These are phyloP conservation scores for Wallacemonas sp. DNA, from an alignment of 208 protist genomes.

Conservation along the genomic window DNA sequence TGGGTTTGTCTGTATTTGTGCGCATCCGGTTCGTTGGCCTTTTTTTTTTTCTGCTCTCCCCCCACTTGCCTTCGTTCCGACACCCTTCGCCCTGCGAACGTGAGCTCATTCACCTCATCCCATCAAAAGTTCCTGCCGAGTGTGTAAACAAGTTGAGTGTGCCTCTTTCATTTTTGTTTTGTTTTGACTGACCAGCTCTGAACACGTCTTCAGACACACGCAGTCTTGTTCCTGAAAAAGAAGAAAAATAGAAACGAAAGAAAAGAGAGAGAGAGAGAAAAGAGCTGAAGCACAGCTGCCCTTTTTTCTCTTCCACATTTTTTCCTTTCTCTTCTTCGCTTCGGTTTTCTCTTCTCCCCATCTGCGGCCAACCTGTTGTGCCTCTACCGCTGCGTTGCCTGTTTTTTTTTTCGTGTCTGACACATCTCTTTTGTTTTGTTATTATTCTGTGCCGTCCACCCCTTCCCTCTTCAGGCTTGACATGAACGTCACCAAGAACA, in stretches of 20 bases:
- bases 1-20: neutral
- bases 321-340: conserved; percentile 1
- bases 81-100: too few species aligned
- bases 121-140: too few species aligned
- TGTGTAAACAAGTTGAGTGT: too few species aligned
- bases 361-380: too few species aligned
- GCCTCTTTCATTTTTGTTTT: too few species aligned
- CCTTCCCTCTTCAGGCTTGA: too few species aligned
- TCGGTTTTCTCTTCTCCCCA: neutral
- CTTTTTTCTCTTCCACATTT: neutral
- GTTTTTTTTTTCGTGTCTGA: neutral
- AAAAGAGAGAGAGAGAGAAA: conserved; percentile 10
- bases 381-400: neutral
- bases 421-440: too few species aligned
- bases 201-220: too few species aligned
- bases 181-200: too few species aligned
- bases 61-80: neutral
- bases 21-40: neutral
- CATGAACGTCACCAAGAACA: too few species aligned
- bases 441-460: too few species aligned
- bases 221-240: neutral
- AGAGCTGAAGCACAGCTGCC: neutral
- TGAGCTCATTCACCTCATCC: too few species aligned
- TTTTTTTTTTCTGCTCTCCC: conserved; percentile 14
- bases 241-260: conserved; percentile 3